These are phyloP conservation scores for Collariella sp. DNA, from an alignment of 495 filamentous ascomycete genomes.

Conservation along the genomic window DNA sequence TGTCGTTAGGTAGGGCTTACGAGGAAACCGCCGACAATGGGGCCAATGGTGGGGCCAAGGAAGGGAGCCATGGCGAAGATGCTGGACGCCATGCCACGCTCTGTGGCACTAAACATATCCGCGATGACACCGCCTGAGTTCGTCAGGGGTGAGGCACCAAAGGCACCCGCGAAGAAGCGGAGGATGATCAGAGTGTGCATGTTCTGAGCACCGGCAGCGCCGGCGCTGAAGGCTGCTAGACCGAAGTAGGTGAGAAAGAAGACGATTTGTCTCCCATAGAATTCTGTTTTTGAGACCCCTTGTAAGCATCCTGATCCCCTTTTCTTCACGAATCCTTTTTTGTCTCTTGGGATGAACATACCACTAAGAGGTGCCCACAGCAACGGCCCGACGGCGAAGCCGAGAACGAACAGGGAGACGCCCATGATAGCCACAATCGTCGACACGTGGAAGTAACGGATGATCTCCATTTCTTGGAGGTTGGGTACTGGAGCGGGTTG, in stretches of 20 bases:
- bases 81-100: conserved; percentile 56
- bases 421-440: conserved; percentile 56
- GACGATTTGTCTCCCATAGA: conserved; percentile 56
- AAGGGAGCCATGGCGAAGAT: conserved; percentile 62
- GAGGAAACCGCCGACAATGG: conserved; percentile 53
- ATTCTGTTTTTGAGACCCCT: conserved; percentile 5
- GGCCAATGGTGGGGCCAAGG: conserved; percentile 56
- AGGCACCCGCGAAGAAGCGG: conserved; percentile 72
- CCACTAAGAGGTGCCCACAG: conserved; percentile 53
- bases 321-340: too few species aligned
- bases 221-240: conserved; percentile 63
- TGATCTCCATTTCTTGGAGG: conserved; percentile 62
- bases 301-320: neutral
- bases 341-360: conserved; percentile 11
- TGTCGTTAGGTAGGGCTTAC: conserved; percentile 31
- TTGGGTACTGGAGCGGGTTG: conserved; percentile 61
- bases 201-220: conserved; percentile 52
- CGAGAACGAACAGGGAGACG: conserved; percentile 65
- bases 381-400: conserved; percentile 60
- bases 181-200: conserved; percentile 59
- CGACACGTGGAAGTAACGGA: conserved; percentile 49
- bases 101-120: conserved; percentile 52
- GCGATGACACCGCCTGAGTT: conserved; percentile 69
- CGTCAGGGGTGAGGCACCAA: conserved; percentile 64
- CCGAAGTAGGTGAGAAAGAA: conserved; percentile 56